Percentiles rank a stretch among this genome's conserved stretches.
phyloP scores from a whole-genome alignment of 495 filamentous ascomycete genomes.

The Neurospora pannonica region DNA sequence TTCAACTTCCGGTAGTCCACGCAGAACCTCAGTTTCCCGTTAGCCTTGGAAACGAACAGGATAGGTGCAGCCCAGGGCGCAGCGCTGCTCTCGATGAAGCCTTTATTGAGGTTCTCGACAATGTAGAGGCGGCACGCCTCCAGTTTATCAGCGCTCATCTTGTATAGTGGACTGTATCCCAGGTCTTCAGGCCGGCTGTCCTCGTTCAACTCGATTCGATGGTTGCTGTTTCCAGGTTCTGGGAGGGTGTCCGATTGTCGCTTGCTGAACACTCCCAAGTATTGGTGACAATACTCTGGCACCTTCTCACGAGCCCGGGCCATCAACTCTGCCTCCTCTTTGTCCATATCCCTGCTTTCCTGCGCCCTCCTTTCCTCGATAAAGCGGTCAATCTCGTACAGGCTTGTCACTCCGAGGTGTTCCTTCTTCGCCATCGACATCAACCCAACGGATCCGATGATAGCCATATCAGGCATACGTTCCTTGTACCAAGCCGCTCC shows the following conservation, averaged over 20 bases:
- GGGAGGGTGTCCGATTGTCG: not conserved
- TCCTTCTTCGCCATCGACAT: not conserved
- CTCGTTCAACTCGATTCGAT: not conserved
- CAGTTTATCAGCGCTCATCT: slow-evolving; percentile 18
- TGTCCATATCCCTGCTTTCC: not conserved
- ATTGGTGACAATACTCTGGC: not conserved
- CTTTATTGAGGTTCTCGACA: slow-evolving; percentile 4
- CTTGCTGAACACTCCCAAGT: not conserved
- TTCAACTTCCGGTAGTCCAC: slow-evolving; percentile 39
- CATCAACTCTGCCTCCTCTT: not conserved
- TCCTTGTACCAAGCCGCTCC: not conserved
- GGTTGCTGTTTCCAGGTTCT: not conserved
- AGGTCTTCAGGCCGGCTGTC: not conserved
- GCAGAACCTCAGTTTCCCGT: slow-evolving; percentile 30
- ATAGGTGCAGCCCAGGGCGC: slow-evolving; percentile 19
- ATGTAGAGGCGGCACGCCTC: slow-evolving; percentile 6
- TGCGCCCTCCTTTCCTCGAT: not conserved
- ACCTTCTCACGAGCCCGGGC: not conserved
- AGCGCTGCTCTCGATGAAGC: not conserved
- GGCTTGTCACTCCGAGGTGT: not conserved
- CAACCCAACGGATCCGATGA: not conserved
- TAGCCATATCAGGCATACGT: not conserved
- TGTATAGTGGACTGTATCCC: slow-evolving; percentile 13
- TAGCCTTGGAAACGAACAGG: slow-evolving; percentile 26
- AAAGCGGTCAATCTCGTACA: not conserved